Percentiles rank a stretch among this genome's conserved stretches.
These are phyloP conservation scores for Elongisporangium prolatum DNA, from an alignment of 352 stramenopile genomes.

Conservation along the genomic window DNA sequence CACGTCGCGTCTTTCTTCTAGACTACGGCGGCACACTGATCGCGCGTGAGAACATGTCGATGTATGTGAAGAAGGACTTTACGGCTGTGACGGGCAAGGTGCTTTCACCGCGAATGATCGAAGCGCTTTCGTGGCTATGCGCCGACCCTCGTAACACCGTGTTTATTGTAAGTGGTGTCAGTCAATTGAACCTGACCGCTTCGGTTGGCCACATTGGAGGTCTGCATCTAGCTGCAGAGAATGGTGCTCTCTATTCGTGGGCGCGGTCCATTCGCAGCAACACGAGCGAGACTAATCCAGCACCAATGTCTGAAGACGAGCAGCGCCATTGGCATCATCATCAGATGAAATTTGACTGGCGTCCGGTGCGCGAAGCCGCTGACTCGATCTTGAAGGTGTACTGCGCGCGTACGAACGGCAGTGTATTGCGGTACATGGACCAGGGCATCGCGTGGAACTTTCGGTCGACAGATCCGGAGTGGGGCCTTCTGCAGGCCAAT, in stretches of 20 bases:
- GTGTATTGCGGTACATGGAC: constrained; percentile 89
- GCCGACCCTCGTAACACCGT: constrained; percentile 93
- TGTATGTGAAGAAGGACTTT: constrained; percentile 97
- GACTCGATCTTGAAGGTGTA: constrained; percentile 95
- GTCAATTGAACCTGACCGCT: constrained; percentile 85
- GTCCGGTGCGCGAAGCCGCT: constrained; percentile 86
- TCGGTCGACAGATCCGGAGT: constrained; percentile 96
- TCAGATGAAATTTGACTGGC: constrained; percentile 88
- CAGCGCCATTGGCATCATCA: constrained; percentile 75
- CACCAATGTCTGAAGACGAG: too few species aligned
- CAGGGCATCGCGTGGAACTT: constrained; percentile 97
- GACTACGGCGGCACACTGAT: constrained; percentile 98
- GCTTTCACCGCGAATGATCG: constrained; percentile 84
- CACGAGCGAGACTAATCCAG: constrained; percentile 35
- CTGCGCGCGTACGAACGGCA: constrained; percentile 95
- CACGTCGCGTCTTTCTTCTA: constrained; percentile 92
- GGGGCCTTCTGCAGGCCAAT: constrained; percentile 93
- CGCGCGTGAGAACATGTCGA: constrained; percentile 85
- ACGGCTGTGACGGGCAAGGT: constrained; percentile 92
- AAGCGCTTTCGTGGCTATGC: constrained; percentile 86
- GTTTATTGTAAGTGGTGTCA: constrained; percentile 97
- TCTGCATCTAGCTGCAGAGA: constrained; percentile 93
- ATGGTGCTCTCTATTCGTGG: constrained; percentile 94
- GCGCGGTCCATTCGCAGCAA: constrained; percentile 47
- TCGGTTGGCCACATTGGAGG: constrained; percentile 91